A percentile compares a stretch with the other conserved stretches of the same genome.
Conservation (phyloP, 2,329 filamentous ascomycete species). For the Talaromyces albobiverticillius region DNA sequence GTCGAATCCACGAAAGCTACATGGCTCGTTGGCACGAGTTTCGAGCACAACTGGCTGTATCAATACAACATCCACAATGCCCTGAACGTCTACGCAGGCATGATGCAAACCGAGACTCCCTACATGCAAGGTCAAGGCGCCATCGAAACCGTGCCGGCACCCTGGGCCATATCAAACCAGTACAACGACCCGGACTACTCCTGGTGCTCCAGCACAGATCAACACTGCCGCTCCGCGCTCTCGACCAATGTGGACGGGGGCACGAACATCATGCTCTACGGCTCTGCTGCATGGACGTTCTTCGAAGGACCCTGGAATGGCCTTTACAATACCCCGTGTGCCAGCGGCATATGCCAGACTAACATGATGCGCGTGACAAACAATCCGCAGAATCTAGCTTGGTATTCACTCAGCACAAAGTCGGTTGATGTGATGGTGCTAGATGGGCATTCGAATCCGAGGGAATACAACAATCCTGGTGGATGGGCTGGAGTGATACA, state of each 20-base stretch:
- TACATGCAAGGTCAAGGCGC: constrained; percentile 32
- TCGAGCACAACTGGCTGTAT: constrained; percentile 49
- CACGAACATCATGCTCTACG: constrained; percentile 29
- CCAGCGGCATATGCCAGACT: constrained; percentile 26
- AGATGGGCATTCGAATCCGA: constrained; percentile 26
- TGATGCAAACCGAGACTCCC: constrained; percentile 33
- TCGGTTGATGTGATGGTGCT: constrained; percentile 28
- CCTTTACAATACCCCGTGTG: constrained; percentile 27
- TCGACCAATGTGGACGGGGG: constrained; percentile 32
- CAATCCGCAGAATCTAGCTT: constrained; percentile 23
- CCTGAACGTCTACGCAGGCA: constrained; percentile 40
- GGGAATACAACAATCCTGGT: constrained; percentile 25
- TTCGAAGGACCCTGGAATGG: constrained; percentile 24
- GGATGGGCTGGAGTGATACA: constrained; percentile 32
- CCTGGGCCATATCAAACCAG: constrained; percentile 23
- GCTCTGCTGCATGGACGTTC: constrained; percentile 34
- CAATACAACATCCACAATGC: constrained; percentile 47
- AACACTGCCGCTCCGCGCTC: constrained; percentile 28
- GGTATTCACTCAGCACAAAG: constrained; percentile 31
- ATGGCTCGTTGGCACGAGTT: constrained; percentile 47
- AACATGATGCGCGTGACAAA: constrained; percentile 33
- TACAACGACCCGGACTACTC: constrained; percentile 31
- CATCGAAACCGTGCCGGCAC: constrained; percentile 25
- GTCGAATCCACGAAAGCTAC: constrained; percentile 40
- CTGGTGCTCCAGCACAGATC: constrained; percentile 26